phyloP scores from a whole-genome alignment of 2,329 filamentous ascomycete species.

The Penicillium sp. region DNA sequence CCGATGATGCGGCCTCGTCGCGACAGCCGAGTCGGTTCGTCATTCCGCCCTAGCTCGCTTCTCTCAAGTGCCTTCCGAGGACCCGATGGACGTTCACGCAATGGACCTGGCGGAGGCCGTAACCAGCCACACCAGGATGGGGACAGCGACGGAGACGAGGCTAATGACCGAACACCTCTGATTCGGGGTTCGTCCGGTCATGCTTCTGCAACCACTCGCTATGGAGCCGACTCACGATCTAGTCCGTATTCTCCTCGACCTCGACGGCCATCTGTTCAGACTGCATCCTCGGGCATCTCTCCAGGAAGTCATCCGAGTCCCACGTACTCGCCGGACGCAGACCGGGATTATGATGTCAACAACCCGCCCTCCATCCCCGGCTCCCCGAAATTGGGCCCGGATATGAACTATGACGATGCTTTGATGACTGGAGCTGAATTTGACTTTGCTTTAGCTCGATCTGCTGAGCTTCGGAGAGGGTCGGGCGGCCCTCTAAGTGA shows the following conservation, averaged over 20 bases:
- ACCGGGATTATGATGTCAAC: constrained; percentile 63
- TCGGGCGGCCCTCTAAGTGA: constrained; percentile 39
- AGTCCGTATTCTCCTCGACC: constrained; percentile 30
- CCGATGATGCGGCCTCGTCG: constrained; percentile 68
- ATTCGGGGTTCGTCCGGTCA: constrained; percentile 43
- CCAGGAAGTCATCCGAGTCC: constrained; percentile 29
- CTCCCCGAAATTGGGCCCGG: constrained; percentile 59
- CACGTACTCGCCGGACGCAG: constrained; percentile 24
- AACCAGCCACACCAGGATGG: constrained; percentile 23
- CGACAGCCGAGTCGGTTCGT: constrained; percentile 49
- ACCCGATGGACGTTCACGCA: constrained; percentile 41
- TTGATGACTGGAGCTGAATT: constrained; percentile 50
- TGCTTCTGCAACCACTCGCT: constrained; percentile 39
- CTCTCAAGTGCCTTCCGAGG: constrained; percentile 47
- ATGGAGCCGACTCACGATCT: constrained; percentile 37
- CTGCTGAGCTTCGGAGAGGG: constrained; percentile 41
- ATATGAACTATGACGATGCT: constrained; percentile 60
- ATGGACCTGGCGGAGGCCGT: constrained; percentile 37
- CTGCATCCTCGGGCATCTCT: constrained; percentile 35
- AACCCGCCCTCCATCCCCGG: constrained; percentile 67
- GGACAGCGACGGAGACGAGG: constrained; percentile 39
- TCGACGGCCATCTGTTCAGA: constrained; percentile 32
- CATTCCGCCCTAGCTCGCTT: constrained; percentile 42
- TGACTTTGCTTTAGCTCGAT: constrained; percentile 42
- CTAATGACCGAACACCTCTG: constrained; percentile 60